A percentile compares a stretch with the other conserved stretches of the same genome.
phyloP scores from a whole-genome alignment of 2,329 filamentous ascomycete species.

The Ophiostoma sp. region DNA sequence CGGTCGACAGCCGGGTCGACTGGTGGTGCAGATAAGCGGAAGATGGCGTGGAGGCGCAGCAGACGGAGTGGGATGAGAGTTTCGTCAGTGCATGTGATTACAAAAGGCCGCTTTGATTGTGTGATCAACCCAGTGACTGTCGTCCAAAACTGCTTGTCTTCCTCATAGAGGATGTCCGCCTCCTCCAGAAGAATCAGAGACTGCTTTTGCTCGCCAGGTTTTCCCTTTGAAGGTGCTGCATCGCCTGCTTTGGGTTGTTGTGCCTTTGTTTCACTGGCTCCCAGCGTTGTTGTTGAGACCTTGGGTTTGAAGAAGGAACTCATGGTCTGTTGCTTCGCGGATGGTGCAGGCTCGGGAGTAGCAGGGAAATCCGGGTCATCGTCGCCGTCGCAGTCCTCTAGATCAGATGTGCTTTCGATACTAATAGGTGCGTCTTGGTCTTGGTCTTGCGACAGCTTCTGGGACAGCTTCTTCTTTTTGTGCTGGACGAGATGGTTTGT shows the following conservation, averaged over 20 bases:
- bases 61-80: conserved; percentile 67
- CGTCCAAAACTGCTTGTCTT: conserved; percentile 91
- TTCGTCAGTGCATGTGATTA: conserved; percentile 95
- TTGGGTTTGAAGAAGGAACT: conserved; percentile 65
- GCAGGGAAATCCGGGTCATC: conserved; percentile 15
- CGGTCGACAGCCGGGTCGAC: conserved; percentile 68
- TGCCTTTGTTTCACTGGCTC: conserved; percentile 26
- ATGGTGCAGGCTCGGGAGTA: not conserved
- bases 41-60: conserved; percentile 76
- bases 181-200: conserved; percentile 93
- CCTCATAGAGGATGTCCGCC: conserved; percentile 87
- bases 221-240: conserved; percentile 31
- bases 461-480: conserved; percentile 32
- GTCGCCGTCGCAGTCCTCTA: conserved; percentile 18
- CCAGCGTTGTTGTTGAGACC: not conserved
- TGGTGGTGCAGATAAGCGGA: conserved; percentile 65
- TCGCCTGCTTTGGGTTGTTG: conserved; percentile 23
- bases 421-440: conserved; percentile 24
- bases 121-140: conserved; percentile 71
- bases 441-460: not conserved
- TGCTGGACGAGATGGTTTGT: conserved; percentile 79
- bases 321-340: conserved; percentile 72
- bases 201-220: conserved; percentile 64
- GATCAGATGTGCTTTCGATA: conserved; percentile 33
- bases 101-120: conserved; percentile 83